Conservation (phyloP, 2,329 filamentous ascomycete species). For the Chaetomium olivaceum region DNA sequence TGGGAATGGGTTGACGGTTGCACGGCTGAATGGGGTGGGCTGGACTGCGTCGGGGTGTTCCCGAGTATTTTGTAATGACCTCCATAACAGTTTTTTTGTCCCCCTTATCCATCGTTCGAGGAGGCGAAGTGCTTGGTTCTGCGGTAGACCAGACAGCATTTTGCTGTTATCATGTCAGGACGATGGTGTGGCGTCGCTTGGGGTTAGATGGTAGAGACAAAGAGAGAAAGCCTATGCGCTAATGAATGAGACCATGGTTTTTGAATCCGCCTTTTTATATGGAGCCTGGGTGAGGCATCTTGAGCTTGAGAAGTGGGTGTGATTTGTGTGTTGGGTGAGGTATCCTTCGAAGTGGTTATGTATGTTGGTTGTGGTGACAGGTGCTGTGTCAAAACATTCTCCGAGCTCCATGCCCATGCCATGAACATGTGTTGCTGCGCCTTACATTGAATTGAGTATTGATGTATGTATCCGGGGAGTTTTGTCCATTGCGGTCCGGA, state of each 20-base stretch:
- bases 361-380: too few species aligned
- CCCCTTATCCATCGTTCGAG: neutral
- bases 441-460: too few species aligned
- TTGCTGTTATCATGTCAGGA: neutral
- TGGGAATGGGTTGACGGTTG: neutral
- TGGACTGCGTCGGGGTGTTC: neutral
- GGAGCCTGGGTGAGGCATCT: too few species aligned
- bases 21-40: neutral
- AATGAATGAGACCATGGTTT: constrained; percentile 12
- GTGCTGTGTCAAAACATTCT: too few species aligned
- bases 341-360: too few species aligned
- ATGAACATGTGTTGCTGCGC: too few species aligned
- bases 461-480: too few species aligned
- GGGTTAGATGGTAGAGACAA: constrained; percentile 4
- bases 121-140: neutral
- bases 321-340: too few species aligned
- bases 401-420: too few species aligned
- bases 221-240: neutral
- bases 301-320: too few species aligned
- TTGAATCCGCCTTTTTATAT: neutral
- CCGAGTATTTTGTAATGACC: neutral
- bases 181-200: neutral
- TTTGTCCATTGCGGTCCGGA: too few species aligned
- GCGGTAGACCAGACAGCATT: neutral
- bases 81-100: neutral